Evolutionary conservation across 805 yeast species (phyloP).

Genomic region (Hanseniaspora thailandica): DNA sequence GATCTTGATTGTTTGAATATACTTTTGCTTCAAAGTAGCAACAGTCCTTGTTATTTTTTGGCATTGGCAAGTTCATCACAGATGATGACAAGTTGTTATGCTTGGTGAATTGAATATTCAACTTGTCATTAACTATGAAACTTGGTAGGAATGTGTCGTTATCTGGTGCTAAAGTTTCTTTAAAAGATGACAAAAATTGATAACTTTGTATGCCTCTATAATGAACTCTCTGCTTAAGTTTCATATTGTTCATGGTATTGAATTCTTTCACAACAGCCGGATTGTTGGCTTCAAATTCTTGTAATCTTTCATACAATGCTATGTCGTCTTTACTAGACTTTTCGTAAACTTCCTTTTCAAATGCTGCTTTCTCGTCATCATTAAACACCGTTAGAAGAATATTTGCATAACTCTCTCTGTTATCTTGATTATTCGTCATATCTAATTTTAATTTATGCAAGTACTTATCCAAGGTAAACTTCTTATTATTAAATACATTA

Average conservation of each 20-base stretch:
- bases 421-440: background rate
- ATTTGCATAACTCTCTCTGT: constrained; percentile 6
- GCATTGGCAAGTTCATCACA: constrained; percentile 30
- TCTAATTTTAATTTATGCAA: background rate
- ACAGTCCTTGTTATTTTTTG: constrained; percentile 44
- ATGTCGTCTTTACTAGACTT: constrained; percentile 19
- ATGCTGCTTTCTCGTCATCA: background rate
- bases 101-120: constrained; percentile 27
- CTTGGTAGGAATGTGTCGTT: constrained; percentile 28
- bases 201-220: constrained; percentile 30
- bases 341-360: background rate
- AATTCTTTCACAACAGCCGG: constrained; percentile 27
- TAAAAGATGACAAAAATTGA: constrained; percentile 27
- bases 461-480: constrained; percentile 1
- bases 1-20: constrained; percentile 26
- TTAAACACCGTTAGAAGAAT: background rate
- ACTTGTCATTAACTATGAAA: constrained; percentile 27
- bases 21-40: constrained; percentile 58
- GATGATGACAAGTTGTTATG: constrained; percentile 27
- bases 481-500: constrained; percentile 3
- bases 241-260: constrained; percentile 24
- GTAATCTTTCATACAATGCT: constrained; percentile 25
- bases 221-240: constrained; percentile 24
- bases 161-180: constrained; percentile 26
- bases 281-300: constrained; percentile 24